phyloP scores from a whole-genome alignment of 164 flowering plant genomes.

The Vitis rotundifolia region DNA sequence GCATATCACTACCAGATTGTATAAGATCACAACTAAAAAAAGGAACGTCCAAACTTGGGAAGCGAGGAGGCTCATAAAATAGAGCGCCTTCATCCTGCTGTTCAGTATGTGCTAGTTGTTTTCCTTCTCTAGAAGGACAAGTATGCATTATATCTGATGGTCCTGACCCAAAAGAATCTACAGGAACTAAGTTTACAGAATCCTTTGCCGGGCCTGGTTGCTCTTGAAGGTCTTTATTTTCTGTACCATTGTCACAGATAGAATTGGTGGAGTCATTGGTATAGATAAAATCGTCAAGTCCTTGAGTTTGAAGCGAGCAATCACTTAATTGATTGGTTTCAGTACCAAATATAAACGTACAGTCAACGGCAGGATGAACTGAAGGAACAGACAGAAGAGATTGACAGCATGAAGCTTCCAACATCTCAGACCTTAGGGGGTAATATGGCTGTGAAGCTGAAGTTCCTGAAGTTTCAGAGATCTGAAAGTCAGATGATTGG shows the following conservation, averaged over 20 bases:
- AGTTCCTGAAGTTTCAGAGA: constrained; percentile 25
- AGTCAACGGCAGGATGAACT: constrained; percentile 24
- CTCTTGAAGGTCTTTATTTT: constrained; percentile 24
- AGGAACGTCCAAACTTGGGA: constrained; percentile 90
- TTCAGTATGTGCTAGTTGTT: constrained; percentile 17
- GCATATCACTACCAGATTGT: constrained; percentile 67
- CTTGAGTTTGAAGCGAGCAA: constrained; percentile 28
- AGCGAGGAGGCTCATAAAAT: constrained; percentile 92
- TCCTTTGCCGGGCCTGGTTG: constrained; percentile 32
- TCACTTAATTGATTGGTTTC: constrained; percentile 26
- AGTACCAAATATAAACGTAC: constrained; percentile 16
- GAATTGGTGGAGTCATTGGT: constrained; percentile 32
- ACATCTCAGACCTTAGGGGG: constrained; percentile 27
- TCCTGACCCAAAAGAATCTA: constrained; percentile 36
- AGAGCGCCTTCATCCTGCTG: constrained; percentile 52
- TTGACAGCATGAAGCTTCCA: constrained; percentile 35
- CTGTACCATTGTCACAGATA: constrained; percentile 30
- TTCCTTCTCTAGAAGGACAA: constrained; percentile 29
- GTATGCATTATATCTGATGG: constrained; percentile 21
- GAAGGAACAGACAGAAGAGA: constrained; percentile 18
- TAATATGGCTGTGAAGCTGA: constrained; percentile 26
- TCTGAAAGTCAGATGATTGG: constrained; percentile 31
- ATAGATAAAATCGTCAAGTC: constrained; percentile 39
- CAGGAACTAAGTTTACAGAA: constrained; percentile 34
- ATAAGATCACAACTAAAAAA: constrained; percentile 94